phyloP scores from a whole-genome alignment of 208 protist species.

The Naegleria gruberi region DNA sequence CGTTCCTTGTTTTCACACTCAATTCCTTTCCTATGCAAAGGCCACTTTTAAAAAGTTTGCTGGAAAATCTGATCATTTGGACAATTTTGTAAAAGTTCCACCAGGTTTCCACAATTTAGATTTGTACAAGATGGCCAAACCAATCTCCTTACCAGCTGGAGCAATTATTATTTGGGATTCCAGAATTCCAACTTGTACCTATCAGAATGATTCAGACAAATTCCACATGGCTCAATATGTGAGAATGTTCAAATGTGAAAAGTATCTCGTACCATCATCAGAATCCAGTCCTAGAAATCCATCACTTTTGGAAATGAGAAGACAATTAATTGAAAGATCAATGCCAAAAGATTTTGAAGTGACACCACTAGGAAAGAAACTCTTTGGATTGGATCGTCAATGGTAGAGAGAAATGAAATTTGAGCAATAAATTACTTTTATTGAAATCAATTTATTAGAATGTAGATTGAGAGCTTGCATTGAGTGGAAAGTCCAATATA shows the following conservation, averaged over 20 bases:
- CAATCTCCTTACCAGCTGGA: background rate
- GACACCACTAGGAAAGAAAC: background rate
- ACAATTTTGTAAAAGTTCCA: background rate
- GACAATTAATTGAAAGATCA: background rate
- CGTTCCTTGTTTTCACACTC: background rate
- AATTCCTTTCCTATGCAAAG: background rate
- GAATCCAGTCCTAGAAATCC: background rate
- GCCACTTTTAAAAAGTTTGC: background rate
- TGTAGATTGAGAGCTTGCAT: too few species aligned
- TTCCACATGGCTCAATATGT: background rate
- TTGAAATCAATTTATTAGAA: too few species aligned
- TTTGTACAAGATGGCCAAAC: background rate
- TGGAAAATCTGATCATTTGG: background rate
- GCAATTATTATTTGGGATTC: background rate
- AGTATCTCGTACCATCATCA: background rate
- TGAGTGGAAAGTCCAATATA: too few species aligned
- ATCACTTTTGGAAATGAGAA: background rate
- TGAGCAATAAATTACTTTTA: too few species aligned
- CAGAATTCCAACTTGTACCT: background rate
- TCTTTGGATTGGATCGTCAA: background rate
- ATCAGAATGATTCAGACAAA: background rate
- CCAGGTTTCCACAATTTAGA: background rate
- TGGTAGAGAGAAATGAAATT: too few species aligned
- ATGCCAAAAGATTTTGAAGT: background rate
- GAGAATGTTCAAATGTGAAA: slow-evolving; percentile 2